Evolutionary conservation across 2,329 filamentous ascomycete genomes (phyloP), one percentile per base, ranked within the genome.

Genomic region (Coniosporium tulheliwenetii): DNA sequence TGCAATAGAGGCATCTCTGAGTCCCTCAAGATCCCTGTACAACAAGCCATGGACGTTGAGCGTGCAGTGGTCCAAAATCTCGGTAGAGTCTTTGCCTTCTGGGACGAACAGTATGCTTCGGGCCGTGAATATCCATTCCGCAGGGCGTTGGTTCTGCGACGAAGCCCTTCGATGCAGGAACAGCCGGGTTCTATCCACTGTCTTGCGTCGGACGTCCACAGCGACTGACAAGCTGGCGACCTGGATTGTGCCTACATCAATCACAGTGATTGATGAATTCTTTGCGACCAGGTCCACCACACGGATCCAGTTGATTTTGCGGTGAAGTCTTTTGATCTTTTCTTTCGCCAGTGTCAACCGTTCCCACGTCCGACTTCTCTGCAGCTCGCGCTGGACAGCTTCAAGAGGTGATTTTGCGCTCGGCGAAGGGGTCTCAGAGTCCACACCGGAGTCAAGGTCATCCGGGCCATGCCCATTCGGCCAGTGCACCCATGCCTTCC

Each of bases 41-140:
- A 98, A 66, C 45, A 93, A 79, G 5, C 93, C 91, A 58, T 98
- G 87, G 37, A 98, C 74, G 51, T 94, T 96, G 44, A 96, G 65
- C 3, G 83, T 81, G 44, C 84, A 77, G 53, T 86, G 82, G 58
- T 98, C 93, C 48, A 98, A 64, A 2, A 98, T 65, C 59, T 98
- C 89, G 42, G 85, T 77, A 1, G 86, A 81, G 43, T 96, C 86
- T 41, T 73, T 73, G 30, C 85, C 86, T 43, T 93, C 79, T 1
- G 85, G 77, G 0, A 85, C 93, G 52, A 98, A 93, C 5, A 96
- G 68, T 37, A 96, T 73, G 59, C 87, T 95, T 44, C 85, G 77
- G 39, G 89, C 62, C 7, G 81, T 81, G 51, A 93, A 72, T 47
- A 93, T 89, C 89, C 93, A 98, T 65, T 98, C 93, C 1, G 87